Conservation (phyloP, 257 asterid species). For the Phtheirospermum japonicum region DNA sequence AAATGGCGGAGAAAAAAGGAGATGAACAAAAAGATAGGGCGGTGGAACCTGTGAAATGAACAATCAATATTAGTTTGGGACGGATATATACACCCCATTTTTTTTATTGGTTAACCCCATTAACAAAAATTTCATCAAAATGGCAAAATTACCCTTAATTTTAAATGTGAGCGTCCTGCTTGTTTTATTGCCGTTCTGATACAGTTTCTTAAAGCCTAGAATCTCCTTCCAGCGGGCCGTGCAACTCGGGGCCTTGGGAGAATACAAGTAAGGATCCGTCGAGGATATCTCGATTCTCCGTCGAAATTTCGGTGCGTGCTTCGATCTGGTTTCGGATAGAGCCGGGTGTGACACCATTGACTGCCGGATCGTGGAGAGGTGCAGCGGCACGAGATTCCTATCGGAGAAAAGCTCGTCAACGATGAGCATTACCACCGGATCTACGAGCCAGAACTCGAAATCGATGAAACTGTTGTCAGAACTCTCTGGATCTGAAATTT, state of each 20-base stretch:
- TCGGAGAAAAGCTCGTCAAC: slow-evolving; percentile 79
- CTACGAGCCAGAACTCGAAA: slow-evolving; percentile 72
- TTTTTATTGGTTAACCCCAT: too few species aligned
- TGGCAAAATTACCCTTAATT: too few species aligned
- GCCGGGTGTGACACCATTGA: slow-evolving; percentile 19
- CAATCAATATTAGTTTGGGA: too few species aligned
- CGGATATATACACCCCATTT: too few species aligned
- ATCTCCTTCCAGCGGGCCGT: slow-evolving; percentile 73
- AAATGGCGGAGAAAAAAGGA: too few species aligned
- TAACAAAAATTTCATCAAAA: too few species aligned
- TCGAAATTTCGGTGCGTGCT: slow-evolving; percentile 32
- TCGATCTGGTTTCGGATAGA: slow-evolving; percentile 26
- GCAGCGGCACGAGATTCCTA: slow-evolving; percentile 68
- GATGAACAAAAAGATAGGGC: too few species aligned
- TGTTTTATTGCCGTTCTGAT: slow-evolving; percentile 34
- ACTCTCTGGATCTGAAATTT: slow-evolving; percentile 48
- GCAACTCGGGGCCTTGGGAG: slow-evolving; percentile 75
- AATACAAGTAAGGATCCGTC: slow-evolving; percentile 54
- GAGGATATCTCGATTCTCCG: slow-evolving; percentile 42
- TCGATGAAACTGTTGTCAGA: slow-evolving; percentile 36
- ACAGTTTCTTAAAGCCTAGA: slow-evolving; percentile 52
- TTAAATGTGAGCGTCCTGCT: slow-evolving; percentile 37
- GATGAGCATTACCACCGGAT: slow-evolving; percentile 62
- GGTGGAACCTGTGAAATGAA: too few species aligned
- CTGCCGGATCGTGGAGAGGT: slow-evolving; percentile 37